Evolutionary conservation across 2,329 filamentous ascomycete species (phyloP).

Genomic region (Taxawa tesnikishii): DNA sequence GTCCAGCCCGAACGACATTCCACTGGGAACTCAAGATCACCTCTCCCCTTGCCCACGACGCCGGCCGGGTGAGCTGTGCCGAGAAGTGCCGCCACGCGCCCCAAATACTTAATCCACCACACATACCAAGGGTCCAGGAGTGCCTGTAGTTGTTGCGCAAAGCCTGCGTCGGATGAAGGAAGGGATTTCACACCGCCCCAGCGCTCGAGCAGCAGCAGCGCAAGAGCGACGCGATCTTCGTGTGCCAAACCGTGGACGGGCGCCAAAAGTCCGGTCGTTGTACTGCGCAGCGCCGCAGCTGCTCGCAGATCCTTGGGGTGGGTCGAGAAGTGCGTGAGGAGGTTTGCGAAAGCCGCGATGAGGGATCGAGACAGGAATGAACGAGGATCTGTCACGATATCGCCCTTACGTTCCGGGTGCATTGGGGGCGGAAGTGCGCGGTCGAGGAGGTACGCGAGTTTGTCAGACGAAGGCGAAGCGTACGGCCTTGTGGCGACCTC

Average conservation of each 20-base stretch:
- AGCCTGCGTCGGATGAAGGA: constrained; percentile 43
- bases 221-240: constrained; percentile 56
- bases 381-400: background rate
- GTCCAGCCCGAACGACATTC: too few species aligned
- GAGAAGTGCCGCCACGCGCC: constrained; percentile 45
- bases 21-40: constrained; percentile 30
- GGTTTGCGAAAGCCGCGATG: constrained; percentile 45
- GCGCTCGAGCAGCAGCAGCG: constrained; percentile 57
- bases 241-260: constrained; percentile 64
- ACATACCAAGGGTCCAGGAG: constrained; percentile 42
- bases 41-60: constrained; percentile 21
- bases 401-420: background rate
- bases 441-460: constrained; percentile 32
- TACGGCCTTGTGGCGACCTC: constrained; percentile 46
- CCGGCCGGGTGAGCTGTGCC: constrained; percentile 51
- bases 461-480: constrained; percentile 26
- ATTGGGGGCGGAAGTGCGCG: constrained; percentile 30
- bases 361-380: constrained; percentile 23
- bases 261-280: constrained; percentile 55
- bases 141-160: constrained; percentile 40
- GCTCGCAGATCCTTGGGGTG: constrained; percentile 39
- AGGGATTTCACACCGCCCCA: constrained; percentile 52
- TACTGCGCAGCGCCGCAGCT: constrained; percentile 58
- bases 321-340: constrained; percentile 37
- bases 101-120: constrained; percentile 57